Conservation (phyloP, 192 early-diverging fungal genomes). For the Backusella sp. region DNA sequence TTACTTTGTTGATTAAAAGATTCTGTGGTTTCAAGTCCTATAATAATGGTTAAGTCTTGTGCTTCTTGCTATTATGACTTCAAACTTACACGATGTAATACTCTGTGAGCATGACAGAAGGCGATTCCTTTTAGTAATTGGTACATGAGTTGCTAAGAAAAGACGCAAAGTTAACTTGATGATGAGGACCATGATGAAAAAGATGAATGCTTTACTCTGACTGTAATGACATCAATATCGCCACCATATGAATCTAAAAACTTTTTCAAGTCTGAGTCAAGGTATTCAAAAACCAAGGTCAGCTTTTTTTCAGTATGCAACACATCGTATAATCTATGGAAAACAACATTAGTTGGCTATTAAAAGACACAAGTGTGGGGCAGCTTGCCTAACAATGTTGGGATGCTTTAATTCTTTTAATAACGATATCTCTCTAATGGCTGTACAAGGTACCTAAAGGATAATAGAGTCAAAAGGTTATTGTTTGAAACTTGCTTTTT, state of each 20-base stretch:
- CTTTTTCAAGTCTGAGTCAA: conserved; percentile 99
- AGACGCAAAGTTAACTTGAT: background rate
- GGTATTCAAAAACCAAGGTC: conserved; percentile 97
- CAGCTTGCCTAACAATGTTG: conserved; percentile 78
- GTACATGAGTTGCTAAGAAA: conserved; percentile 88
- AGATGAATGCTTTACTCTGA: conserved; percentile 66
- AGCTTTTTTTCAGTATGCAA: conserved; percentile 97
- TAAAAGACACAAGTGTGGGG: too few species aligned
- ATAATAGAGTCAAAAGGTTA: background rate
- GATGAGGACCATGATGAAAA: background rate
- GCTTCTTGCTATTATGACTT: background rate
- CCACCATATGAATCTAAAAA: conserved; percentile 89
- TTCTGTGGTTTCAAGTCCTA: conserved; percentile 88
- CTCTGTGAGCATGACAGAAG: conserved; percentile 96
- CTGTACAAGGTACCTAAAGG: conserved; percentile 73
- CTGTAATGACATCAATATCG: conserved; percentile 73
- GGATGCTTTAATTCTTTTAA: conserved; percentile 84
- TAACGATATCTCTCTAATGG: conserved; percentile 84
- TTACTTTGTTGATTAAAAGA: conserved; percentile 89
- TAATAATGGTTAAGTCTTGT: background rate
- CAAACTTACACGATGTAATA: conserved; percentile 80
- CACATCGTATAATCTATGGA: conserved; percentile 89
- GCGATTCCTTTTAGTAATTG: conserved; percentile 95
- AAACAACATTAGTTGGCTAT: conserved; percentile 2
- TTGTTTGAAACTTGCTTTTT: background rate